Percentiles rank a stretch among this genome's conserved stretches.
These are phyloP conservation scores for Collybia sordida DNA, from an alignment of 768 basidiomycete genomes.

Conservation along the genomic window DNA sequence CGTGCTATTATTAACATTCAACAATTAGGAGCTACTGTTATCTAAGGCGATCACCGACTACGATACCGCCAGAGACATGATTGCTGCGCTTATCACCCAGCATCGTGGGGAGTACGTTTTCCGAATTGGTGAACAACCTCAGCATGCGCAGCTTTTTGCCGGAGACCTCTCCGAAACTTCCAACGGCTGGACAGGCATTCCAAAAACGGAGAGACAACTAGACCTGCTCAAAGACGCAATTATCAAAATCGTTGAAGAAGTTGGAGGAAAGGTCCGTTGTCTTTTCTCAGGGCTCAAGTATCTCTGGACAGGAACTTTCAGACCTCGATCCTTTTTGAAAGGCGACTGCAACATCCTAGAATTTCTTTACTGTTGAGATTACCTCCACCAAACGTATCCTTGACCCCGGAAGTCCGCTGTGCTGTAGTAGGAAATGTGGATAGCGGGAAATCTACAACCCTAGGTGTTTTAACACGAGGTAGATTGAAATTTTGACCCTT, in stretches of 20 bases:
- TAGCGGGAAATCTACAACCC: slow-evolving; percentile 91
- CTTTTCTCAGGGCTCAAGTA: background rate
- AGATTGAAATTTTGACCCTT: slow-evolving; percentile 14
- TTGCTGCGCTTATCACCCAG: slow-evolving; percentile 68
- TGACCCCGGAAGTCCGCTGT: slow-evolving; percentile 90
- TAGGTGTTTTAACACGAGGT: slow-evolving; percentile 95
- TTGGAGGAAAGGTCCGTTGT: slow-evolving; percentile 70
- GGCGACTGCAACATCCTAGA: slow-evolving; percentile 48
- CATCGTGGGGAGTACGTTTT: slow-evolving; percentile 74
- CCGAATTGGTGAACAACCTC: slow-evolving; percentile 68
- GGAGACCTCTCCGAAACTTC: slow-evolving; percentile 48
- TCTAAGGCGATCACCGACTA: slow-evolving; percentile 40
- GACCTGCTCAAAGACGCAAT: slow-evolving; percentile 43
- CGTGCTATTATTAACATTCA: slow-evolving; percentile 9
- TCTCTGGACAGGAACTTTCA: slow-evolving; percentile 20
- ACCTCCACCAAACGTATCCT: slow-evolving; percentile 71
- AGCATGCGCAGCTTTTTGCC: slow-evolving; percentile 52
- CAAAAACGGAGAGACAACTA: slow-evolving; percentile 52
- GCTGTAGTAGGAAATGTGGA: slow-evolving; percentile 96
- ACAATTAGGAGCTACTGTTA: slow-evolving; percentile 41
- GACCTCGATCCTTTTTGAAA: slow-evolving; percentile 58
- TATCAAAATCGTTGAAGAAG: slow-evolving; percentile 60
- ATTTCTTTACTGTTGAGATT: slow-evolving; percentile 65
- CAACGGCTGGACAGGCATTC: slow-evolving; percentile 55
- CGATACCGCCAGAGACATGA: slow-evolving; percentile 58